These are phyloP conservation scores for Roridomyces roridus DNA, from an alignment of 768 basidiomycete species.

Conservation along the genomic window DNA sequence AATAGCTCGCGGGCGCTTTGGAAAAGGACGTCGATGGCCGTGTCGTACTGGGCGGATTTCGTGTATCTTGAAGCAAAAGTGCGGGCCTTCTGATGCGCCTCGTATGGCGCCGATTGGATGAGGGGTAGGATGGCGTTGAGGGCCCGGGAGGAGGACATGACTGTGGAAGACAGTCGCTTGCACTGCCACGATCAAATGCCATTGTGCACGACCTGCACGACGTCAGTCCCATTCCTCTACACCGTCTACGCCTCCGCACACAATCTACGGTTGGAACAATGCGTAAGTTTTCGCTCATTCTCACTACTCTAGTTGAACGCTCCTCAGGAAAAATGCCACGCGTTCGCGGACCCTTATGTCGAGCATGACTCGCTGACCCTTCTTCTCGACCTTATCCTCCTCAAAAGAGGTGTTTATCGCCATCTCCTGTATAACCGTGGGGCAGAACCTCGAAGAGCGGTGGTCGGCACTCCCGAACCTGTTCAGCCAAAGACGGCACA, in stretches of 20 bases:
- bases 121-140: conserved; percentile 78
- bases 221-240: conserved; percentile 70
- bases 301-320: neutral
- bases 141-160: conserved; percentile 61
- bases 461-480: conserved; percentile 17
- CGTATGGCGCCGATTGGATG: conserved; percentile 80
- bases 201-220: conserved; percentile 80
- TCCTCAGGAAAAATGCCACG: neutral
- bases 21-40: conserved; percentile 93
- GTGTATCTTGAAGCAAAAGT: conserved; percentile 91
- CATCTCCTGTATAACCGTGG: conserved; percentile 86
- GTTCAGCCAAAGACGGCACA: neutral
- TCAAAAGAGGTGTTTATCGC: conserved; percentile 82
- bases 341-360: conserved; percentile 86
- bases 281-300: conserved; percentile 55
- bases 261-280: conserved; percentile 84
- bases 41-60: conserved; percentile 81
- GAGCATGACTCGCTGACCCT: conserved; percentile 81
- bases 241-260: conserved; percentile 81
- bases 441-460: conserved; percentile 60
- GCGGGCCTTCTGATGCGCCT: conserved; percentile 96
- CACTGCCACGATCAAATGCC: conserved; percentile 54
- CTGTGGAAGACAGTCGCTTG: too few species aligned
- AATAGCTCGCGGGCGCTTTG: conserved; percentile 87
- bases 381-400: conserved; percentile 78